Evolutionary conservation across 768 basidiomycete species (phyloP).

Genomic region (Coprinopsis cinerea): DNA sequence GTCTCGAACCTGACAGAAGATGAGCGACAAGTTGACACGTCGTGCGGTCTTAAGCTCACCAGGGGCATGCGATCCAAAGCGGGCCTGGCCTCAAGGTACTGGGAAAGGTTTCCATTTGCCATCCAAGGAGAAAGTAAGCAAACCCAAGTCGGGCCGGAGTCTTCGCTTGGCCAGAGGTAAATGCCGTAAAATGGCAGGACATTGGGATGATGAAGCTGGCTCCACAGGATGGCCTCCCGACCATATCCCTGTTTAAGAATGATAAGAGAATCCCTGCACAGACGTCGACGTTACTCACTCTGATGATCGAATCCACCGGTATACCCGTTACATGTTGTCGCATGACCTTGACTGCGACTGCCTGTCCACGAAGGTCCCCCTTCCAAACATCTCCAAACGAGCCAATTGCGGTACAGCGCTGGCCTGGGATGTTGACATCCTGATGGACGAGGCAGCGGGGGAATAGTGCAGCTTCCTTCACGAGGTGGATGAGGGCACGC

Average conservation of each 20-base stretch:
- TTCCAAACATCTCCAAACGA: constrained; percentile 6
- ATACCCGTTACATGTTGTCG: neutral
- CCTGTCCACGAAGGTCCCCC: neutral
- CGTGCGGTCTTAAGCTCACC: constrained; percentile 3
- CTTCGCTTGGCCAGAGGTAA: constrained; percentile 7
- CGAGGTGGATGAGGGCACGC: constrained; percentile 1
- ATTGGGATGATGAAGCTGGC: constrained; percentile 14
- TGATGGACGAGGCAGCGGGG: constrained; percentile 4
- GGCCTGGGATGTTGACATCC: neutral
- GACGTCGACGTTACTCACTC: neutral
- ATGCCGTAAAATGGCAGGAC: constrained; percentile 17
- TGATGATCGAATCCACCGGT: neutral
- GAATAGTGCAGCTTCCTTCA: constrained; percentile 1
- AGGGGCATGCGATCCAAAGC: constrained; percentile 4
- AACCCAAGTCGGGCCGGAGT: constrained; percentile 1
- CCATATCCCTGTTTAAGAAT: neutral
- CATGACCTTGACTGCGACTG: constrained; percentile 11
- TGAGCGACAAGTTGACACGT: neutral
- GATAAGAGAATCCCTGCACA: neutral
- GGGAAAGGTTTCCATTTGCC: constrained; percentile 14
- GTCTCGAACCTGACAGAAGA: neutral
- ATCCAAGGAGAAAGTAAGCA: constrained; percentile 16
- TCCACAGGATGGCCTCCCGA: constrained; percentile 15
- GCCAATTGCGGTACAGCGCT: neutral
- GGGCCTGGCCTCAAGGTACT: constrained; percentile 10